These are phyloP conservation scores for Lotmaria passim DNA, from an alignment of 208 protist genomes.

Conservation along the genomic window DNA sequence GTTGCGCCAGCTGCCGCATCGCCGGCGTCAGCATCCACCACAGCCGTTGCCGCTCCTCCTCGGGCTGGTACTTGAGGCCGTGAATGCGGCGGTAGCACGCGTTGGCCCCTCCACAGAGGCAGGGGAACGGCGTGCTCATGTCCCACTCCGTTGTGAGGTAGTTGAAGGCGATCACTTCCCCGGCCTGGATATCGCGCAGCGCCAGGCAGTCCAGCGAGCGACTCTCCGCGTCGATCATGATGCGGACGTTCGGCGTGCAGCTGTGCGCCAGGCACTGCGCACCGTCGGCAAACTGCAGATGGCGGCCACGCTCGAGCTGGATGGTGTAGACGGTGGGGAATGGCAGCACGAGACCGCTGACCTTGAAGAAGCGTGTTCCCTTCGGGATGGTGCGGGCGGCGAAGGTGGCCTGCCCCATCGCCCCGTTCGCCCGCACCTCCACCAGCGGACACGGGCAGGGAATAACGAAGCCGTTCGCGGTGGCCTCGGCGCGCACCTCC, in stretches of 20 bases:
- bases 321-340: constrained; percentile 89
- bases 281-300: constrained; percentile 85
- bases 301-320: constrained; percentile 58
- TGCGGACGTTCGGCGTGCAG: constrained; percentile 83
- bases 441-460: constrained; percentile 62
- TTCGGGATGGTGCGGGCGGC: constrained; percentile 52
- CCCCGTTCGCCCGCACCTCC: constrained; percentile 61
- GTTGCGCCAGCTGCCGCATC: constrained; percentile 60
- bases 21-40: constrained; percentile 76
- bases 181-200: constrained; percentile 68
- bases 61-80: constrained; percentile 71
- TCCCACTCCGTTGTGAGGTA: constrained; percentile 92
- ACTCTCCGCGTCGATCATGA: constrained; percentile 69
- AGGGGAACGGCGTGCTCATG: constrained; percentile 85
- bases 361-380: constrained; percentile 76
- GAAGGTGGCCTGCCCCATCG: constrained; percentile 87
- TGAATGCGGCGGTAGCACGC: constrained; percentile 72
- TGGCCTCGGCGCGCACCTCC: constrained; percentile 59
- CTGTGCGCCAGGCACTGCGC: constrained; percentile 89
- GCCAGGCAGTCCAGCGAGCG: constrained; percentile 72
- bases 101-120: constrained; percentile 53
- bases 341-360: constrained; percentile 74
- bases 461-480: constrained; percentile 56
- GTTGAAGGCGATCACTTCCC: constrained; percentile 88
- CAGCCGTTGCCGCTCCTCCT: constrained; percentile 61